Percentiles rank a stretch among this genome's conserved stretches.
Conservation (phyloP, 148 eudicot species). For the Pharnaceum exiguum region DNA sequence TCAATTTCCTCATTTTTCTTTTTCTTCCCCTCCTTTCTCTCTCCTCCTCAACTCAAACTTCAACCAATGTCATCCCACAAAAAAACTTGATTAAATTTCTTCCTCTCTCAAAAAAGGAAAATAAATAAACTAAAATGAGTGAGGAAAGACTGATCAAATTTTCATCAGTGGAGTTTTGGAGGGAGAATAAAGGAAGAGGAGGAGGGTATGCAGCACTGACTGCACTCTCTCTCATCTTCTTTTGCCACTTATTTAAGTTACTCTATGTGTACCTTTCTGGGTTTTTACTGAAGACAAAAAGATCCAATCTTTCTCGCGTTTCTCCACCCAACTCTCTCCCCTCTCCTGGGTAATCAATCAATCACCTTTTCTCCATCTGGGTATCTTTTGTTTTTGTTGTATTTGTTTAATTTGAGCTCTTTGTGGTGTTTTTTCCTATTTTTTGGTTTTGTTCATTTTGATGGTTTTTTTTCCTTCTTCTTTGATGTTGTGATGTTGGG, state of each 20-base stretch:
- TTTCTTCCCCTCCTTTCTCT: too few relatives aligned
- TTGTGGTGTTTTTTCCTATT: not conserved
- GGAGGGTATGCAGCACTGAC: conserved; percentile 20
- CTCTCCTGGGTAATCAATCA: conserved; percentile 29
- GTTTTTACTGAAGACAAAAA: too few relatives aligned
- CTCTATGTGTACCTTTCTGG: too few relatives aligned
- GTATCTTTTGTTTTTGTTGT: not conserved
- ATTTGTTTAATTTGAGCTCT: not conserved
- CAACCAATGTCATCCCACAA: too few relatives aligned
- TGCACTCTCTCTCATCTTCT: conserved; percentile 25
- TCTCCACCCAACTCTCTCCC: conserved; percentile 9
- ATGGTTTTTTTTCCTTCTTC: too few relatives aligned
- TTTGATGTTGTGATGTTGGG: too few relatives aligned
- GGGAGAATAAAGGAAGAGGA: conserved; percentile 26
- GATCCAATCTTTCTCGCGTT: conserved; percentile 10
- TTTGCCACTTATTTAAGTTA: conserved; percentile 19
- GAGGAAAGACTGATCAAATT: too few relatives aligned
- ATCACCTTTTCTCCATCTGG: not conserved
- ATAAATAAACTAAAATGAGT: too few relatives aligned
- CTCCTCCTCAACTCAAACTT: too few relatives aligned
- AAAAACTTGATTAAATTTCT: too few relatives aligned
- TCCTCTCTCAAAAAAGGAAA: not conserved
- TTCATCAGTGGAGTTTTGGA: conserved; percentile 19
- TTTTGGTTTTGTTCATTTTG: too few relatives aligned
- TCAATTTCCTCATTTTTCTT: too few relatives aligned